A percentile compares a stretch with the other conserved stretches of the same genome.
Conservation (phyloP, 2,329 filamentous ascomycete species). For the Beauveria australis region DNA sequence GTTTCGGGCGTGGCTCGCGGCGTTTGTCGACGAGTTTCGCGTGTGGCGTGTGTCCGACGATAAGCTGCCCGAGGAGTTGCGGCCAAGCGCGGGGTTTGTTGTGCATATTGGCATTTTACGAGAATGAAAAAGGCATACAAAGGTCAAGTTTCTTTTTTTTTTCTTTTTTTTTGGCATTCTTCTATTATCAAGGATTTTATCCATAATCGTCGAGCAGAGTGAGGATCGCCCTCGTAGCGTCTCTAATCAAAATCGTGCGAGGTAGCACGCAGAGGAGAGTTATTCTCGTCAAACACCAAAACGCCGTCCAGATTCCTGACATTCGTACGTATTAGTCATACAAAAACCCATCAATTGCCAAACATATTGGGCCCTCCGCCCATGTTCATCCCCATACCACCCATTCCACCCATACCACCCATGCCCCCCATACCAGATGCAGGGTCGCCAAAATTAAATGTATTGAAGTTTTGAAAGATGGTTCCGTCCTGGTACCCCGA, state of each 20-base stretch:
- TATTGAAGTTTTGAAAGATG: slow-evolving; percentile 22
- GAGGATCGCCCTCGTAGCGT: slow-evolving; percentile 1
- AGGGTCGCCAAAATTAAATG: slow-evolving; percentile 18
- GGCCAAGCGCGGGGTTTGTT: slow-evolving; percentile 64
- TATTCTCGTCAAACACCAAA: slow-evolving; percentile 10
- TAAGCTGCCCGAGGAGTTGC: slow-evolving; percentile 50
- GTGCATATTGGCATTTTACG: slow-evolving; percentile 69
- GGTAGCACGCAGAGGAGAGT: not conserved
- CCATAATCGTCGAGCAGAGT: not conserved
- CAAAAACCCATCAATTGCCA: slow-evolving; percentile 14
- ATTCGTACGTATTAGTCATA: not conserved
- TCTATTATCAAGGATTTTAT: not conserved
- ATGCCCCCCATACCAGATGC: slow-evolving; percentile 16
- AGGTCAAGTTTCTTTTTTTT: not conserved
- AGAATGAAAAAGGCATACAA: slow-evolving; percentile 12
- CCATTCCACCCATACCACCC: slow-evolving; percentile 15
- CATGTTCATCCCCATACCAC: slow-evolving; percentile 16
- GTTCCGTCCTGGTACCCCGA: slow-evolving; percentile 31
- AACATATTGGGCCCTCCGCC: slow-evolving; percentile 19
- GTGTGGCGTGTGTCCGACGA: slow-evolving; percentile 69
- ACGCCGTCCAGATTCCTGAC: not conserved
- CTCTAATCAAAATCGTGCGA: not conserved
- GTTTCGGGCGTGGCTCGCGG: slow-evolving; percentile 70
- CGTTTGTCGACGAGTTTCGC: slow-evolving; percentile 58
- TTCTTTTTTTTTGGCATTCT: not conserved